Conservation (phyloP, 2,329 filamentous ascomycete species). For the Metarhizium album region DNA sequence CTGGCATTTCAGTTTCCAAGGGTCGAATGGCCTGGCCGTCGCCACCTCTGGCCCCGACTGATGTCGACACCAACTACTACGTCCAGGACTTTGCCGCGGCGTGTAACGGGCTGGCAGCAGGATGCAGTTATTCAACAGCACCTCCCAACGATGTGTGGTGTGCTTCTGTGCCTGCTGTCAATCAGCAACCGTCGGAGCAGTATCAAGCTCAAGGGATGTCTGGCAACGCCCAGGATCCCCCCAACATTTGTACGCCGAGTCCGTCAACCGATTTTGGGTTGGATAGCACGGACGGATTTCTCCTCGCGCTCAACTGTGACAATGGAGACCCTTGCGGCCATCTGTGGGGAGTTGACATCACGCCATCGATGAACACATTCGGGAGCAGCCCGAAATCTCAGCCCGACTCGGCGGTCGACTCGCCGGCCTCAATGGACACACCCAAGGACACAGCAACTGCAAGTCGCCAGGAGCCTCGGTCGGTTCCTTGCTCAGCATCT, state of each 20-base stretch:
- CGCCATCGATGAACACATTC: conserved; percentile 7
- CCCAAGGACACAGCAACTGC: conserved; percentile 1
- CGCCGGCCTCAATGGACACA: conserved; percentile 5
- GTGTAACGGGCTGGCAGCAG: neutral
- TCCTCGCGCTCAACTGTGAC: neutral
- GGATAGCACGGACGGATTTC: neutral
- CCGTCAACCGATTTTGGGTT: neutral
- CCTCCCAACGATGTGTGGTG: conserved; percentile 2
- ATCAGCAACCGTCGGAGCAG: neutral
- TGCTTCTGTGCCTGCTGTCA: neutral
- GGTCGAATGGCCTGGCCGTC: conserved; percentile 21
- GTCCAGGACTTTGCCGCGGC: neutral
- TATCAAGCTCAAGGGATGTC: neutral
- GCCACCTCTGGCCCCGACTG: conserved; percentile 17
- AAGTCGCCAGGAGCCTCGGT: neutral
- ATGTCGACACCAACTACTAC: conserved; percentile 3
- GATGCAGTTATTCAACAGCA: neutral
- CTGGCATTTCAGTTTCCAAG: conserved; percentile 9
- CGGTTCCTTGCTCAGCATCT: conserved; percentile 3
- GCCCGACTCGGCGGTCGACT: conserved; percentile 5
- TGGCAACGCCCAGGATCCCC: neutral
- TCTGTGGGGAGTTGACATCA: neutral
- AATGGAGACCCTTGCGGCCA: neutral
- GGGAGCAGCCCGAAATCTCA: conserved; percentile 3
- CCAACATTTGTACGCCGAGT: neutral